Conservation (phyloP, 139 green algal genomes). For the Deuterostichococcus epilithicus region DNA sequence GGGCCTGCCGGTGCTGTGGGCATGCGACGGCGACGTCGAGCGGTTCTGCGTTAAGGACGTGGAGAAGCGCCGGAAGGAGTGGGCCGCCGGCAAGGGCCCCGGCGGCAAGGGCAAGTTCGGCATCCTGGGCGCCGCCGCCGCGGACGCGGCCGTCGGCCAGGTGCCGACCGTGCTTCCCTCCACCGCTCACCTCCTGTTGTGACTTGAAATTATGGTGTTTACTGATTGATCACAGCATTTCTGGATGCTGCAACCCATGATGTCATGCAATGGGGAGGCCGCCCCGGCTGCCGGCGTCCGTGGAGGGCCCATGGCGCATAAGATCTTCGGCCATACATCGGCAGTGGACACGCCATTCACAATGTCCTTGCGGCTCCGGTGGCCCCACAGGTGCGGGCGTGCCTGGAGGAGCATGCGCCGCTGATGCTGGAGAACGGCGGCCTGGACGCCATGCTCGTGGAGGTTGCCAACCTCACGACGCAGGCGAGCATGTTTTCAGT, state of each 20-base stretch:
- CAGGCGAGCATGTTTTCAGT: no score
- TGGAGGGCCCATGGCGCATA: neutral
- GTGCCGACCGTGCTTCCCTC: neutral
- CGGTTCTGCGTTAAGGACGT: neutral
- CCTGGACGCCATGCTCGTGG: neutral
- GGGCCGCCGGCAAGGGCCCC: neutral
- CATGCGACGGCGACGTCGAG: neutral
- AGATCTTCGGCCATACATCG: neutral
- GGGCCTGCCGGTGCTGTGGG: neutral
- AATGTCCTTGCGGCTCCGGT: no score
- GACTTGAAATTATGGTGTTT: neutral
- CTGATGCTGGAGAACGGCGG: neutral
- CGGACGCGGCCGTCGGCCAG: neutral
- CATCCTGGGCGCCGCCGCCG: neutral
- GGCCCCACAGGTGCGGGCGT: neutral
- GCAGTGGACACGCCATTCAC: no score
- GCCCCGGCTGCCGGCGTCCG: no score
- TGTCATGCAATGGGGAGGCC: neutral
- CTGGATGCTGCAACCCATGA: neutral
- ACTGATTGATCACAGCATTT: no score
- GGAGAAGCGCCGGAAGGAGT: neutral
- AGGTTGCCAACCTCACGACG: no score
- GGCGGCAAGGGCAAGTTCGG: neutral
- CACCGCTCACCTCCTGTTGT: neutral
- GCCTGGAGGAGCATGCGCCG: neutral